phyloP scores from a whole-genome alignment of 352 stramenopile species.

The Phytopythium kandeliae region DNA sequence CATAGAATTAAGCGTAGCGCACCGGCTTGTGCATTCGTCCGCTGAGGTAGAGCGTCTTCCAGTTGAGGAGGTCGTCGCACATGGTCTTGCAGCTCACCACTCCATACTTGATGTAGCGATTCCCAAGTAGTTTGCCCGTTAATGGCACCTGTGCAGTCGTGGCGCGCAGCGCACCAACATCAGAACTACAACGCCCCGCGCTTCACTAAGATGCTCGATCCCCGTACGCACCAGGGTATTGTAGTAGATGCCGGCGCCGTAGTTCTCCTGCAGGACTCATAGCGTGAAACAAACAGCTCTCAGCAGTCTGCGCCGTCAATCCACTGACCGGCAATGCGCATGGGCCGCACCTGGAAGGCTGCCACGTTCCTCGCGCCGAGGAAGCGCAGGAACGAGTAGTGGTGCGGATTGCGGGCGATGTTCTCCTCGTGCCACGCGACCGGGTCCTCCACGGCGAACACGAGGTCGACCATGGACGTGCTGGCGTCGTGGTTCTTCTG shows the following conservation, averaged over 20 bases:
- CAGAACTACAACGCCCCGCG: too few species aligned
- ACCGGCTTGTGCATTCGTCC: slow-evolving; percentile 86
- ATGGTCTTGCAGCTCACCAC: slow-evolving; percentile 80
- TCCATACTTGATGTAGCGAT: slow-evolving; percentile 86
- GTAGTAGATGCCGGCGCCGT: slow-evolving; percentile 80
- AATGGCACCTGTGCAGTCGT: slow-evolving; percentile 37
- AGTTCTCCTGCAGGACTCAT: slow-evolving; percentile 38
- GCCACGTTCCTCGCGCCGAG: slow-evolving; percentile 52
- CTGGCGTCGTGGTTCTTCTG: slow-evolving; percentile 74
- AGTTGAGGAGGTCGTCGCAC: slow-evolving; percentile 67
- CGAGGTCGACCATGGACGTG: slow-evolving; percentile 82
- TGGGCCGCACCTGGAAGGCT: slow-evolving; percentile 35
- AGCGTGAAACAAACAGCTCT: neutral
- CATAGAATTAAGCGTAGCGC: too few species aligned
- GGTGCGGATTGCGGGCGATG: slow-evolving; percentile 56
- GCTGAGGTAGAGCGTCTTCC: slow-evolving; percentile 85
- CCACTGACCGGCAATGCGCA: neutral
- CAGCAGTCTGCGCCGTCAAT: too few species aligned
- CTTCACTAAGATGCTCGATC: too few species aligned
- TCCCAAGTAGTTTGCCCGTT: slow-evolving; percentile 43
- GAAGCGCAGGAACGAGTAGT: slow-evolving; percentile 81
- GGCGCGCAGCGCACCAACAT: neutral
- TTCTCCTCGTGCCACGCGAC: slow-evolving; percentile 79
- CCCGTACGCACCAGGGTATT: slow-evolving; percentile 55
- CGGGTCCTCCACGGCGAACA: slow-evolving; percentile 84